Evolutionary conservation across 1,139 yeast genomes (phyloP), one percentile per base, ranked within the genome.

Genomic region (Suhomyces yuchorum): DNA sequence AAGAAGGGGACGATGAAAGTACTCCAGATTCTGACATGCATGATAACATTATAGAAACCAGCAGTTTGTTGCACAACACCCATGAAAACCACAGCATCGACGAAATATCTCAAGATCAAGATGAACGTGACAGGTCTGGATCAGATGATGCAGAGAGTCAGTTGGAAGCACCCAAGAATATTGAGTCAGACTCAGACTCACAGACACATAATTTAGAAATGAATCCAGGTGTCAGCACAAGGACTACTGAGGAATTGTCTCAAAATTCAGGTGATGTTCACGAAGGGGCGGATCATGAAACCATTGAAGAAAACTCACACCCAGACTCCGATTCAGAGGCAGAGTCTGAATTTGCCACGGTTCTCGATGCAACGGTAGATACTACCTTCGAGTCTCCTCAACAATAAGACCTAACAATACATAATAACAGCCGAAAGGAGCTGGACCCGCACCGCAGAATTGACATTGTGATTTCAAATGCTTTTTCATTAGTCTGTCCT

Each of bases 1-100:
- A 57, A 8, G 56, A 51, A 12, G 56, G 47, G 9, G 49, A 34
- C 4, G 56, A 52, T 14, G 45, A 28, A 17, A 37, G n/a, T 22
- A 19, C 28, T 17, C 24, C 30, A 18, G 34, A 17, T 12, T 17
- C 42, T 19, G 26, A 8, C 28, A 2, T 15, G 11, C 26, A 19
- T 19, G 38, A 37, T 12, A 11, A 36, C 12, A 17, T 44, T 6
- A 26, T 44, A 33, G 47, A 44, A 23, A 28, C 47, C 12, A 44
- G 47, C 22, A 44, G 43, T 23, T 14, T 37, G 20, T 8, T 38
- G 15, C 40, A 36, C 9, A 23, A 24, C n/a, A 30, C 34, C 7
- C 18, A 14, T 6, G 34, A 30, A 14, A 7, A 20, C 7, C 30
- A 26, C 8, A 15, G 18, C 8, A 30, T 14, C 14, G 34, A 15